These are phyloP conservation scores for Coemansia sp. DNA, from an alignment of 192 early-diverging fungal genomes.

Conservation along the genomic window DNA sequence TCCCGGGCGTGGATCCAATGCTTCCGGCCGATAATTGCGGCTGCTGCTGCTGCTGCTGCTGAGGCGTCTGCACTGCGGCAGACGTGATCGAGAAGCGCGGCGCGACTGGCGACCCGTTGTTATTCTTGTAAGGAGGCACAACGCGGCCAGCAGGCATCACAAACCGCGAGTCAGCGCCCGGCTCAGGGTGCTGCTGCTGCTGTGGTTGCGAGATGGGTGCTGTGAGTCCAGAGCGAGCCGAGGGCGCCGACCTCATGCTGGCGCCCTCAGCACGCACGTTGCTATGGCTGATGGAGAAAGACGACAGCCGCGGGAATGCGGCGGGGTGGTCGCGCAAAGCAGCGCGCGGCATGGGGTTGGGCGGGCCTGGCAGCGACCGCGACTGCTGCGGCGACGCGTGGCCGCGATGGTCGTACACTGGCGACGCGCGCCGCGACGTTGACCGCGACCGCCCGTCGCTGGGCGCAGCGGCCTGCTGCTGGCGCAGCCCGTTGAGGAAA, in stretches of 20 bases:
- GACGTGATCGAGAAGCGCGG: not conserved
- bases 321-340: conserved; percentile 19
- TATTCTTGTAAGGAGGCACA: conserved; percentile 9
- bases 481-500: conserved; percentile 41
- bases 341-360: too few species aligned
- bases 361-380: too few species aligned
- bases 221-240: too few species aligned
- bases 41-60: too few species aligned
- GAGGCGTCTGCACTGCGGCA: not conserved
- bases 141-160: conserved; percentile 31
- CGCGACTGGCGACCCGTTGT: not conserved
- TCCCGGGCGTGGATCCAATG: too few species aligned
- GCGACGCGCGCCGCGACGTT: conserved; percentile 27
- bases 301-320: conserved; percentile 43
- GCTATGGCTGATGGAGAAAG: conserved; percentile 52
- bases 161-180: conserved; percentile 19
- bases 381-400: conserved; percentile 6
- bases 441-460: conserved; percentile 3
- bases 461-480: conserved; percentile 1
- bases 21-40: too few species aligned
- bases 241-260: not conserved
- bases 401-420: conserved; percentile 10
- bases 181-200: not conserved
- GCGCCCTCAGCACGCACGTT: conserved; percentile 41
- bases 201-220: too few species aligned